Percentiles rank a stretch among this genome's conserved stretches.
Evolutionary conservation across 148 eudicot species (phyloP).

Genomic region (Diospyros kaki): DNA sequence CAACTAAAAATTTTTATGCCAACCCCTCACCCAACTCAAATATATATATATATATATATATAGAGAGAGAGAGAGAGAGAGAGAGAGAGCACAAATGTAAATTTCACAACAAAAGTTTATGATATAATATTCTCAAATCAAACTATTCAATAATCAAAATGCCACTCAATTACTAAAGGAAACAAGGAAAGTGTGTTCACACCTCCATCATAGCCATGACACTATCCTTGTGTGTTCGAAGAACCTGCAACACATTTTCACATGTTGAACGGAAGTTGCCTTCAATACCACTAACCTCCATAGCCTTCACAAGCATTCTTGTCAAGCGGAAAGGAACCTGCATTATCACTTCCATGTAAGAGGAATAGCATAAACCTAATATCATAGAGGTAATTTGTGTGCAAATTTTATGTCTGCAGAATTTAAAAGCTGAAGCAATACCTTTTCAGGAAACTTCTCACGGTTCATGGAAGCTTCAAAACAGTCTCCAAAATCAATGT

Average conservation of each 20-base stretch:
- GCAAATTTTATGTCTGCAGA: not conserved
- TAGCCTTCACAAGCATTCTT: constrained; percentile 99
- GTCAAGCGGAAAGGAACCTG: constrained; percentile 98
- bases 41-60: not conserved
- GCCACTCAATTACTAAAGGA: not conserved
- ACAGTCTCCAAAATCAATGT: constrained; percentile 99
- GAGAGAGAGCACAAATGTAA: no score
- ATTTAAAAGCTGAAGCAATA: constrained; percentile 13
- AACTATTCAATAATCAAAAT: not conserved
- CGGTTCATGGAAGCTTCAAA: constrained; percentile 99
- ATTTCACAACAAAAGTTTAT: no score
- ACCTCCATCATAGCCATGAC: constrained; percentile 99
- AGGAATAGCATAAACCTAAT: not conserved
- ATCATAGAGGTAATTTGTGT: not conserved
- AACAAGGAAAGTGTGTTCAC: constrained; percentile 7
- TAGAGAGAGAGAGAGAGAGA: no score
- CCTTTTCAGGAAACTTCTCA: constrained; percentile 98
- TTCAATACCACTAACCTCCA: constrained; percentile 99
- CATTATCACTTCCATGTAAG: constrained; percentile 12
- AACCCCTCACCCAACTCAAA: not conserved
- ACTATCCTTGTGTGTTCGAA: constrained; percentile 89
- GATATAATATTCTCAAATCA: not conserved
- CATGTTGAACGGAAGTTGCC: constrained; percentile 98
- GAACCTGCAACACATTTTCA: constrained; percentile 98
- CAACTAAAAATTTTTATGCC: not conserved